Conservation (phyloP, 257 asterid genomes). For the Apocynum venetum region DNA sequence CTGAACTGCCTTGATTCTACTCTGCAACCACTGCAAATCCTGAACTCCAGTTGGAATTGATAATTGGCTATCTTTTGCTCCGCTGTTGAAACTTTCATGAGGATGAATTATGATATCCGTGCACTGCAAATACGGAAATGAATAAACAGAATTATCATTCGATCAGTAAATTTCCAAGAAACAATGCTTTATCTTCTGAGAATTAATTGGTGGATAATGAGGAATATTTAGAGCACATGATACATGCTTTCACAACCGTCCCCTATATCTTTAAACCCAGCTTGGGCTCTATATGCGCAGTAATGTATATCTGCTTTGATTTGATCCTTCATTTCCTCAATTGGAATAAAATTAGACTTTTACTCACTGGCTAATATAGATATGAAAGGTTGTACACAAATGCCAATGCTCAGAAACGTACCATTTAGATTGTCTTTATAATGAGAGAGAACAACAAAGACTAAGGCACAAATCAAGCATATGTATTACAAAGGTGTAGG, state of each 20-base stretch:
- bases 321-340: too few relatives aligned
- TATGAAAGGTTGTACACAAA: too few relatives aligned
- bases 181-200: background rate
- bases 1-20: conserved; percentile 51
- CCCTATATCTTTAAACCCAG: background rate
- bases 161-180: background rate
- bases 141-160: background rate
- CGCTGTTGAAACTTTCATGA: conserved; percentile 17
- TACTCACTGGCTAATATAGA: too few relatives aligned
- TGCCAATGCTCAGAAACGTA: background rate
- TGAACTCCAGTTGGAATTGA: conserved; percentile 26
- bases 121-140: conserved; percentile 9
- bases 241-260: background rate
- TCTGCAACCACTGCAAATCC: conserved; percentile 53
- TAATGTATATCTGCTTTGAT: background rate
- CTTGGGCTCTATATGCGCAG: background rate
- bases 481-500: too few relatives aligned
- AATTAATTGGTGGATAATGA: background rate
- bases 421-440: background rate
- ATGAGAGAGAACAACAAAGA: background rate
- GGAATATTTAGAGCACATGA: background rate
- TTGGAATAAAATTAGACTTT: too few relatives aligned
- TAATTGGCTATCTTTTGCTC: conserved; percentile 30
- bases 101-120: conserved; percentile 11
- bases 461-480: background rate